phyloP scores from a whole-genome alignment of 495 filamentous ascomycete species.

The Xylaria grammica region DNA sequence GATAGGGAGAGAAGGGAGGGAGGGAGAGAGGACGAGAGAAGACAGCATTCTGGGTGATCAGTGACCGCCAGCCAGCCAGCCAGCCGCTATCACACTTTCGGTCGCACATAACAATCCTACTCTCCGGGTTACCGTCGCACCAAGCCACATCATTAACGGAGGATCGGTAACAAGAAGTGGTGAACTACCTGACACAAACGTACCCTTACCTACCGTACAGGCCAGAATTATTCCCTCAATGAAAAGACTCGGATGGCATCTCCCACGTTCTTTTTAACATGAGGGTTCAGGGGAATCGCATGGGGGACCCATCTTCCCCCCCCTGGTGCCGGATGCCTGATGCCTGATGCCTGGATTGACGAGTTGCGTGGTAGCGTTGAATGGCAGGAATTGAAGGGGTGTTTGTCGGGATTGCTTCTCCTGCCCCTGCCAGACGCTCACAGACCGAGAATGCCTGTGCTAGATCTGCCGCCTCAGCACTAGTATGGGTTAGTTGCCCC shows the following conservation, averaged over 20 bases:
- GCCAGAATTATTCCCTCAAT: conserved; percentile 26
- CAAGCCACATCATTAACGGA: conserved; percentile 14
- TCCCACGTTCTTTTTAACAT: conserved; percentile 15
- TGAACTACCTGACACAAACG: not conserved
- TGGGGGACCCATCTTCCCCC: not conserved
- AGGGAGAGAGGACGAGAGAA: not conserved
- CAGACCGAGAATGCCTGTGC: conserved; percentile 14
- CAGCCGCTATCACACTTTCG: conserved; percentile 22
- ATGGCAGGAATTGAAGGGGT: not conserved
- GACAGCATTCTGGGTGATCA: not conserved
- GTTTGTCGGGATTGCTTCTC: conserved; percentile 10
- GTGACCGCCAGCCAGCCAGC: conserved; percentile 13
- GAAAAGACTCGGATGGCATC: conserved; percentile 1
- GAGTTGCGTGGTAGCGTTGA: not conserved
- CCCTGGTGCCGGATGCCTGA: conserved; percentile 7
- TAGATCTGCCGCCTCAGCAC: conserved; percentile 20
- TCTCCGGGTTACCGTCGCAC: conserved; percentile 19
- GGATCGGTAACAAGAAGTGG: conserved; percentile 14
- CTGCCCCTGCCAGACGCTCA: not conserved
- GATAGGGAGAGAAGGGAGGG: conserved; percentile 4
- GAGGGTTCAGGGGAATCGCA: conserved; percentile 1
- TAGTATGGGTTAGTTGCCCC: conserved; percentile 11
- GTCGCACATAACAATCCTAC: conserved; percentile 12
- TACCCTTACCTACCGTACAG: conserved; percentile 10
- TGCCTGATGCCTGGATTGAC: conserved; percentile 7